Evolutionary conservation across 2,329 filamentous ascomycete genomes (phyloP), one percentile per base, ranked within the genome.

Genomic region (Penicillium decumbens): DNA sequence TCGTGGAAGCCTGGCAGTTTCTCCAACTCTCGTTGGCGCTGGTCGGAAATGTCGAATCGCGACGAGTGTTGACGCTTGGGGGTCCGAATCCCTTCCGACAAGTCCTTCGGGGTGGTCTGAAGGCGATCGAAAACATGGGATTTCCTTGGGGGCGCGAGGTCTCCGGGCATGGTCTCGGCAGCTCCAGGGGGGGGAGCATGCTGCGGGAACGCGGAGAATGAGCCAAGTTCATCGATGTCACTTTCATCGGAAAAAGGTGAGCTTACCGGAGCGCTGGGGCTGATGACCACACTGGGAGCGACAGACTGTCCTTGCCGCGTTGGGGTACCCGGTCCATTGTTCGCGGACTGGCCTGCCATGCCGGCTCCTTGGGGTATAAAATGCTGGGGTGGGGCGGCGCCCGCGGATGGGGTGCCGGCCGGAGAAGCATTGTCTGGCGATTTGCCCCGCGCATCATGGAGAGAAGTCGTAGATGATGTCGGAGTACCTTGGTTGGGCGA

Each of bases 1-100:
- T 98, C 93, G 65, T 98, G 93, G 72, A 98, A 98, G 30, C 93
- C 93, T 1, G 93, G 92, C 23, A 98, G 79, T 75, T 98, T 98
- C 72, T 98, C 93, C 43, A 98, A 79, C 71, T 98, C 93, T 65
- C 93, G 84, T 70, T 84, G 80, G 54, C 81, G 78, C 66, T 97
- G 91, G 55, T 95, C 89, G 3, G 93, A 98, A 58, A 98, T 95
- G 70, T 98, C 92, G 70, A 98, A 98, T 55, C 93, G 84, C 40
- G 93, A 98, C 30, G 93, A 97, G 67, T 97, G 91, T 73, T 98
- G 93, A 68, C 93, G 84, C 75, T 95, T 95, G 24, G 93, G 93
- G 4, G 93, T 97, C 66, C 92, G 83, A 54, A 97, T 85, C 33
- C 93, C 93, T 72, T 97, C 93, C 30, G 93, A 90, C 54, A 95